Evolutionary conservation across 83 land plant species (phyloP), one percentile per base, ranked within the genome.

Genomic region (Isoetes engelmannii): DNA sequence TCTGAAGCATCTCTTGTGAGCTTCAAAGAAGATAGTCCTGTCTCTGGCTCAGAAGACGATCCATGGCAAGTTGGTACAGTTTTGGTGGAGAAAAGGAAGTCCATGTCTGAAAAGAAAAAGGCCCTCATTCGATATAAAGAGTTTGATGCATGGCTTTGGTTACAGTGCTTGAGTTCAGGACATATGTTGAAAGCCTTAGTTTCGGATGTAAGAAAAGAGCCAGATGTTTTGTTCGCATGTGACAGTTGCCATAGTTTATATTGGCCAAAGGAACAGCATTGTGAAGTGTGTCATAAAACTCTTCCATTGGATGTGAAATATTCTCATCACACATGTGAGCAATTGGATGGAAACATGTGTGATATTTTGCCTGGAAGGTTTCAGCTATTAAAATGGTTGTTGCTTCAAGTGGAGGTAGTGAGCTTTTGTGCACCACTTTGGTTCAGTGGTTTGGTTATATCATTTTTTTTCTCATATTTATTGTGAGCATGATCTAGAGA

Each of bases 71-170:
- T 51, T 59, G 65, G 74, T 19, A 54, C 74, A 41, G 19, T 72
- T 10, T 44, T 17, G 7, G 55, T 61, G 8, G 74, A 63, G 28
- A 18, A 15, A 48, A 10, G 71, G 10, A 18, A 18, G 5, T 19
- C 6, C 55, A 7, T 19, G 6, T 9, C 9, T 15, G 74, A 72
- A 37, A 72, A 18, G 50, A 10, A 62, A 7, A 18, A 48, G 10
- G 70, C 69, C 6, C 18, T 72, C 28, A 56, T 62, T 17, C 74
- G 56, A 6, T 63, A 59, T 28, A 17, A 1, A 13, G 74, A 72
- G 12, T 47, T 63, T 10, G 74, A 72, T 17, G 63, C n/a, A 61
- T 72, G 74, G 74, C 53, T 63, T 6, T 72, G 74, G 74, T 62
- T 9, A 42, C 44, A 47, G 42, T 63, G 69, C 68, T 44, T 63